A percentile compares a stretch with the other conserved stretches of the same genome.
Evolutionary conservation across 768 basidiomycete genomes (phyloP).

Genomic region (Mycena olivaceomarginata): DNA sequence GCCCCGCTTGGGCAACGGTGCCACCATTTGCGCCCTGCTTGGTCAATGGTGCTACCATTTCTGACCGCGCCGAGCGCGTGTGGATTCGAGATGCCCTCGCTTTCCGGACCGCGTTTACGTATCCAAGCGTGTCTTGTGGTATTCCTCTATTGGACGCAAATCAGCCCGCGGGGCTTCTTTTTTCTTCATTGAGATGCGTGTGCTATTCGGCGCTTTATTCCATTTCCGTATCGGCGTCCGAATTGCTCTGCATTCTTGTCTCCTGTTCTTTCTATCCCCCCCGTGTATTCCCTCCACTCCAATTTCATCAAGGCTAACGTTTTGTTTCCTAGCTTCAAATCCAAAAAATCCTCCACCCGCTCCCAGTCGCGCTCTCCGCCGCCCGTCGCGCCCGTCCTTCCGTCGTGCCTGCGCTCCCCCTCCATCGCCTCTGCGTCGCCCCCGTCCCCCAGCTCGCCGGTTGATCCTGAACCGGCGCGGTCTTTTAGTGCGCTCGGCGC

Average conservation of each 20-base stretch:
- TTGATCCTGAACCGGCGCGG: background rate
- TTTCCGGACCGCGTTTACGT: no score
- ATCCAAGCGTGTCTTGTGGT: no score
- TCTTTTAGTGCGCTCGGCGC: background rate
- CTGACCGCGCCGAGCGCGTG: no score
- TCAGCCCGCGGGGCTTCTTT: no score
- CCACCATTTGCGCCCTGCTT: no score
- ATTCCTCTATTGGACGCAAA: no score
- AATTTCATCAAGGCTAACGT: background rate
- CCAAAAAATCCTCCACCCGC: conserved; percentile 34
- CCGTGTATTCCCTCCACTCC: no score
- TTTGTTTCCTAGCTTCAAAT: conserved; percentile 32
- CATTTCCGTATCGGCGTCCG: background rate
- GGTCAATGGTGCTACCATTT: no score
- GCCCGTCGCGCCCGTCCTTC: background rate
- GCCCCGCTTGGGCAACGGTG: no score
- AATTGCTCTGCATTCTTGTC: background rate
- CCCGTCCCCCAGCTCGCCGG: background rate
- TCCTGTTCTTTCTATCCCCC: background rate
- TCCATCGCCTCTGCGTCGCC: conserved; percentile 37
- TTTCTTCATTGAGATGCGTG: no score
- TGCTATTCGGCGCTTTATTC: no score
- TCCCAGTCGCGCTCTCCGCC: conserved; percentile 43
- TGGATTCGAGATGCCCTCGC: no score
- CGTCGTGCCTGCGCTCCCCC: conserved; percentile 52